A percentile compares a stretch with the other conserved stretches of the same genome.
These are phyloP conservation scores for Schizochytrium sp. DNA, from an alignment of 108 stramenopile genomes.

Conservation along the genomic window DNA sequence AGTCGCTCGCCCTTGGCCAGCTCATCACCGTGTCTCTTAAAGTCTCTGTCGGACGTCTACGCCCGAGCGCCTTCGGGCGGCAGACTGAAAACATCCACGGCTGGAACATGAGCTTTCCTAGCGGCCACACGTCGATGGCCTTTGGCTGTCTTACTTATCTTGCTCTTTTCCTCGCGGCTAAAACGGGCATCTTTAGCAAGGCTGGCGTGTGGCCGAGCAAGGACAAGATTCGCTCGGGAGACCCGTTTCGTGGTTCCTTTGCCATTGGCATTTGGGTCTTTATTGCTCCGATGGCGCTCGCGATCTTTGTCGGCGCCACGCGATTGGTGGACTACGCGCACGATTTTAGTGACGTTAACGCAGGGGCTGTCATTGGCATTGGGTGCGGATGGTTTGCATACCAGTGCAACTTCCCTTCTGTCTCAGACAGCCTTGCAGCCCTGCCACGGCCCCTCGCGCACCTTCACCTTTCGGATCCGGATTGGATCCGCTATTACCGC, in stretches of 20 bases:
- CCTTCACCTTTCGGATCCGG: not conserved
- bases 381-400: not conserved
- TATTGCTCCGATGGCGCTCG: not conserved
- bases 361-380: not conserved
- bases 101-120: not conserved
- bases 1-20: not conserved
- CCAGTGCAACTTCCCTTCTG: not conserved
- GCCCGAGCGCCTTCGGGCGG: not conserved
- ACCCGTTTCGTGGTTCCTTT: not conserved
- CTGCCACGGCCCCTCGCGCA: not conserved
- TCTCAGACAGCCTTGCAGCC: not conserved
- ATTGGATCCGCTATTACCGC: not conserved
- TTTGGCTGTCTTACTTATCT: not conserved
- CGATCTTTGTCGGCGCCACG: not conserved
- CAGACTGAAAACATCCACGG: not conserved
- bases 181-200: not conserved
- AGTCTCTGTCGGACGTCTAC: not conserved
- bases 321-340: not conserved
- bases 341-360: not conserved
- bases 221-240: not conserved
- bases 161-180: not conserved
- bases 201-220: not conserved
- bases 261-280: not conserved
- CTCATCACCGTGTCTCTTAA: not conserved
- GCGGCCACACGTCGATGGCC: not conserved